phyloP scores from a whole-genome alignment of 495 filamentous ascomycete species.

The Hypoxylon intermedium region DNA sequence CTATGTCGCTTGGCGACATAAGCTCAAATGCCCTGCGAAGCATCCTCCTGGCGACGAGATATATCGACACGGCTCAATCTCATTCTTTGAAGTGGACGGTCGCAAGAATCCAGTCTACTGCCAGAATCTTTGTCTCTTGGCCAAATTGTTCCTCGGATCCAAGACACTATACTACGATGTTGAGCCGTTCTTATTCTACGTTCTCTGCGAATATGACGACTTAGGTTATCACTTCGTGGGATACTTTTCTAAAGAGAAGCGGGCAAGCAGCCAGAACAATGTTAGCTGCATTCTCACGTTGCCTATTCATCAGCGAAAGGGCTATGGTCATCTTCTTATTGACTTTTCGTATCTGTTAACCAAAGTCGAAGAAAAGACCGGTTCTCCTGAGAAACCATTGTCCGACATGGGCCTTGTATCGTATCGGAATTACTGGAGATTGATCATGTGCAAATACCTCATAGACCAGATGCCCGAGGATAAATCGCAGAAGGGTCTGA shows the following conservation, averaged over 20 bases:
- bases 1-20: constrained; percentile 96
- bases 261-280: constrained; percentile 93
- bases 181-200: constrained; percentile 97
- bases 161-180: constrained; percentile 99
- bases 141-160: constrained; percentile 94
- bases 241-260: constrained; percentile 99
- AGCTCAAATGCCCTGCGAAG: constrained; percentile 95
- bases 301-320: constrained; percentile 95
- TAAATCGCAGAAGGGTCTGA: constrained; percentile 64
- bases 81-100: constrained; percentile 96
- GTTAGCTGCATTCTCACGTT: constrained; percentile 96
- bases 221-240: constrained; percentile 96
- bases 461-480: constrained; percentile 55
- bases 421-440: constrained; percentile 95
- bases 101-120: constrained; percentile 97
- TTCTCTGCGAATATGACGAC: constrained; percentile 95
- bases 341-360: constrained; percentile 98
- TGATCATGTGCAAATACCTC: constrained; percentile 80
- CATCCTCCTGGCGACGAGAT: constrained; percentile 98
- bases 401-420: constrained; percentile 98
- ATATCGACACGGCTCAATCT: constrained; percentile 91
- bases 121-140: constrained; percentile 94
- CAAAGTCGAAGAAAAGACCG: constrained; percentile 89
- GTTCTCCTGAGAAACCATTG: constrained; percentile 95
- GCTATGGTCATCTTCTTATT: constrained; percentile 94